These are phyloP conservation scores for Auriscalpium vulgare DNA, from an alignment of 768 basidiomycete species.

Conservation along the genomic window DNA sequence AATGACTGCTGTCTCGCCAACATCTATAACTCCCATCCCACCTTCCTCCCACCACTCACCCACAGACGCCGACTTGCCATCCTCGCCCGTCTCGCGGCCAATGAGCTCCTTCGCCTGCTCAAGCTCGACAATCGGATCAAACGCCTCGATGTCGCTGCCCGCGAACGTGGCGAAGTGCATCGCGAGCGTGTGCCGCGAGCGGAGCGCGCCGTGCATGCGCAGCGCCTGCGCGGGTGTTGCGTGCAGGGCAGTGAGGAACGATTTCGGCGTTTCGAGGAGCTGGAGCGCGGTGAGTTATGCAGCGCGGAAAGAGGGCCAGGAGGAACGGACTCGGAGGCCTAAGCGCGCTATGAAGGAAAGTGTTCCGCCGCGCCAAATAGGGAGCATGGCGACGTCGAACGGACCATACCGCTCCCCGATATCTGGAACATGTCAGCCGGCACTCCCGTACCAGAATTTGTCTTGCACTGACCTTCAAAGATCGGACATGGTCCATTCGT, in stretches of 20 bases:
- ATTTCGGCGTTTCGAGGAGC: slow-evolving; percentile 14
- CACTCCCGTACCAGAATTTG: not conserved
- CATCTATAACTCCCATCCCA: slow-evolving; percentile 29
- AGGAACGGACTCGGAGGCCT: slow-evolving; percentile 28
- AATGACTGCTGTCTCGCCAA: slow-evolving; percentile 23
- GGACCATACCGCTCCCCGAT: slow-evolving; percentile 32
- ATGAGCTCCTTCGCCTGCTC: slow-evolving; percentile 24
- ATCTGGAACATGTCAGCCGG: slow-evolving; percentile 18
- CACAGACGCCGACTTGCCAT: slow-evolving; percentile 12
- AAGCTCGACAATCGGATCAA: slow-evolving; percentile 30
- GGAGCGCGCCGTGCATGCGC: slow-evolving; percentile 29
- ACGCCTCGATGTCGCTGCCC: slow-evolving; percentile 32
- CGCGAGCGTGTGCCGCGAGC: slow-evolving; percentile 28
- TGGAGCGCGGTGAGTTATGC: slow-evolving; percentile 13
- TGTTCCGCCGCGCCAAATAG: slow-evolving; percentile 37
- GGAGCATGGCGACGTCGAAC: slow-evolving; percentile 34
- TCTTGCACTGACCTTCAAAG: slow-evolving; percentile 23
- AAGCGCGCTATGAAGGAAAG: slow-evolving; percentile 29
- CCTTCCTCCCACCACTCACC: slow-evolving; percentile 24
- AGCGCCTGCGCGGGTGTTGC: slow-evolving; percentile 35
- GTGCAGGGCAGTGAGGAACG: slow-evolving; percentile 27
- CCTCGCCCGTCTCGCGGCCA: slow-evolving; percentile 17
- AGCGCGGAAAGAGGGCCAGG: not conserved
- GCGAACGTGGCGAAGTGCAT: slow-evolving; percentile 41
- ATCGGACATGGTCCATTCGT: slow-evolving; percentile 26